A percentile compares a stretch with the other conserved stretches of the same genome.
Evolutionary conservation across 768 basidiomycete species (phyloP).

Genomic region (Tephrocybe rancida): DNA sequence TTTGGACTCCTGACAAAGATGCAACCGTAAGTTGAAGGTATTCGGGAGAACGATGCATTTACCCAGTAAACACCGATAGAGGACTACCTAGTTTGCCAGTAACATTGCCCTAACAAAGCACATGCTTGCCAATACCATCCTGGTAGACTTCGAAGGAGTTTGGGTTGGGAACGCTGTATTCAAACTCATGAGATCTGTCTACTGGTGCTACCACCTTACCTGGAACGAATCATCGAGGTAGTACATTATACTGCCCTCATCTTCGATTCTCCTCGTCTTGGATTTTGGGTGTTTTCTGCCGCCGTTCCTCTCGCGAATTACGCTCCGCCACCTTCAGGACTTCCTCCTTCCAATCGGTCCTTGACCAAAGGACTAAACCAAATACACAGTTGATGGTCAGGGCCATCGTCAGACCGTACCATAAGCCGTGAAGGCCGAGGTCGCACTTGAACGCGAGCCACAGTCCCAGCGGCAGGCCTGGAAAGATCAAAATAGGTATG

Average conservation of each 20-base stretch:
- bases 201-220: too few relatives aligned
- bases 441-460: constrained; percentile 6
- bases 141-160: too few relatives aligned
- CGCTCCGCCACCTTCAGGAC: constrained; percentile 10
- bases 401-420: constrained; percentile 9
- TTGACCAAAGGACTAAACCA: not conserved
- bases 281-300: not conserved
- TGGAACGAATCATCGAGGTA: too few relatives aligned
- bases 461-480: constrained; percentile 4
- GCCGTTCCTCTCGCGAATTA: constrained; percentile 1
- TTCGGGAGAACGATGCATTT: too few relatives aligned
- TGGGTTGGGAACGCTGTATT: too few relatives aligned
- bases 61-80: too few relatives aligned
- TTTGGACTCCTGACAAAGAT: too few relatives aligned
- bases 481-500: not conserved
- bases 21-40: too few relatives aligned
- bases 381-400: not conserved
- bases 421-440: constrained; percentile 8
- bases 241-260: not conserved
- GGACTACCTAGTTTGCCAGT: too few relatives aligned
- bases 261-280: not conserved
- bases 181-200: too few relatives aligned
- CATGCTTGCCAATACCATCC: too few relatives aligned
- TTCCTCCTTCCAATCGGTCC: constrained; percentile 12
- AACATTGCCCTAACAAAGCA: too few relatives aligned